phyloP scores from a whole-genome alignment of 805 yeast genomes.

The Myxozyma monticola region DNA sequence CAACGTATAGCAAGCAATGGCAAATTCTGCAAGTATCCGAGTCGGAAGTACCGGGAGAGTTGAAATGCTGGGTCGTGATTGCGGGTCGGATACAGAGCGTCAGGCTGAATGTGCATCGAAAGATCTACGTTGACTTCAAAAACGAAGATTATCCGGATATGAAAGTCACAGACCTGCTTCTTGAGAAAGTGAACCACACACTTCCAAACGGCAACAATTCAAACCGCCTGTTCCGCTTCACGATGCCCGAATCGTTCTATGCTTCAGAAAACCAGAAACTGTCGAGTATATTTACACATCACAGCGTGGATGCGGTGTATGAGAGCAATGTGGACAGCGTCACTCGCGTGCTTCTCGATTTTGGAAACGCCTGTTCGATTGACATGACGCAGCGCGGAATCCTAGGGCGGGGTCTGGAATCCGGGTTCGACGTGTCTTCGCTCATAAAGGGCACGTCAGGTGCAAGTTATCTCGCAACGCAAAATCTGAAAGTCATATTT shows the following conservation, averaged over 20 bases:
- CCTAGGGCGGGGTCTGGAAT: conserved; percentile 78
- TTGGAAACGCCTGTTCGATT: conserved; percentile 73
- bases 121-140: conserved; percentile 66
- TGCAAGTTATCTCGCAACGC: conserved; percentile 53
- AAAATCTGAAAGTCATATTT: conserved; percentile 47
- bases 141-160: conserved; percentile 46
- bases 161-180: conserved; percentile 48
- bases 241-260: conserved; percentile 66
- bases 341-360: conserved; percentile 73
- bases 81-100: conserved; percentile 73
- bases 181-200: conserved; percentile 58
- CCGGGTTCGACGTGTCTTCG: conserved; percentile 64
- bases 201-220: conserved; percentile 66
- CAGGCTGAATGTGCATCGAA: conserved; percentile 71
- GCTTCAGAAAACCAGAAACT: conserved; percentile 56
- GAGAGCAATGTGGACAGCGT: conserved; percentile 68
- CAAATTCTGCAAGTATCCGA: conserved; percentile 70
- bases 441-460: conserved; percentile 39
- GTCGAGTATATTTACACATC: conserved; percentile 63
- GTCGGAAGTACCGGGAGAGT: conserved; percentile 66
- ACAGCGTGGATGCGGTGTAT: conserved; percentile 65
- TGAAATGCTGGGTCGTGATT: conserved; percentile 69
- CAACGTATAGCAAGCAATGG: conserved; percentile 75
- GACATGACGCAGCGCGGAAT: conserved; percentile 75
- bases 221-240: conserved; percentile 56